Evolutionary conservation across 2,329 filamentous ascomycete species (phyloP).

Genomic region (Orbilia brochopaga): DNA sequence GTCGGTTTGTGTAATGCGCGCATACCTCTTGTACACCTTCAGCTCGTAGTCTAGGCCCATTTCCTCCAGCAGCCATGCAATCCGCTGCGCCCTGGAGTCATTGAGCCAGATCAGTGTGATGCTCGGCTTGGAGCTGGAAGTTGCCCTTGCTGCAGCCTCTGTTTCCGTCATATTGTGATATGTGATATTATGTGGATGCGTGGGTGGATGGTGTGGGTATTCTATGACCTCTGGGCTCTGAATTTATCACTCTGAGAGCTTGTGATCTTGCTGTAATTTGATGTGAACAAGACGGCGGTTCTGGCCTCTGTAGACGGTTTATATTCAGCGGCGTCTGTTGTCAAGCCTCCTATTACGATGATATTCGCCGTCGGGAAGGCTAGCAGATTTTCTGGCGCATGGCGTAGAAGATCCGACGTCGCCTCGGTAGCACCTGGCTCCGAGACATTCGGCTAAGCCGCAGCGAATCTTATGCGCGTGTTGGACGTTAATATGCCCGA

Average conservation of each 20-base stretch:
- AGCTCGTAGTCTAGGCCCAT: conserved; percentile 79
- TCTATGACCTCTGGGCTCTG: too few relatives aligned
- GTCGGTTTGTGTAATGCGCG: not conserved
- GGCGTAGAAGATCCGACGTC: not conserved
- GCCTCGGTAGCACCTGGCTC: conserved; percentile 3
- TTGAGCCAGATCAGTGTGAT: conserved; percentile 70
- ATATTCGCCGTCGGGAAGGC: not conserved
- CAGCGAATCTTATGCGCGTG: not conserved
- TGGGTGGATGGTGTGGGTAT: not conserved
- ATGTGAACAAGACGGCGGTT: too few relatives aligned
- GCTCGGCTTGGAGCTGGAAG: conserved; percentile 12
- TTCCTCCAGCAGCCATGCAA: conserved; percentile 85
- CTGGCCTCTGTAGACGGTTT: too few relatives aligned
- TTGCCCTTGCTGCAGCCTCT: not conserved
- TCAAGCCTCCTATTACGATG: too few relatives aligned
- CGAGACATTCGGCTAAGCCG: conserved; percentile 4
- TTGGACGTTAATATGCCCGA: not conserved
- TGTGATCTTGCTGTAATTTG: too few relatives aligned
- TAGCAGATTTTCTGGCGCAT: not conserved
- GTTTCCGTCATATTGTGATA: conserved; percentile 14
- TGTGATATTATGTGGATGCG: not conserved
- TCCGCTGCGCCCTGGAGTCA: conserved; percentile 79
- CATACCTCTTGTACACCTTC: conserved; percentile 73
- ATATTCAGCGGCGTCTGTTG: too few relatives aligned
- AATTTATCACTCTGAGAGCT: too few relatives aligned